Evolutionary conservation across 352 stramenopile species (phyloP), one percentile per base, ranked within the genome.

Genomic region (Globisporangium yorkense): DNA sequence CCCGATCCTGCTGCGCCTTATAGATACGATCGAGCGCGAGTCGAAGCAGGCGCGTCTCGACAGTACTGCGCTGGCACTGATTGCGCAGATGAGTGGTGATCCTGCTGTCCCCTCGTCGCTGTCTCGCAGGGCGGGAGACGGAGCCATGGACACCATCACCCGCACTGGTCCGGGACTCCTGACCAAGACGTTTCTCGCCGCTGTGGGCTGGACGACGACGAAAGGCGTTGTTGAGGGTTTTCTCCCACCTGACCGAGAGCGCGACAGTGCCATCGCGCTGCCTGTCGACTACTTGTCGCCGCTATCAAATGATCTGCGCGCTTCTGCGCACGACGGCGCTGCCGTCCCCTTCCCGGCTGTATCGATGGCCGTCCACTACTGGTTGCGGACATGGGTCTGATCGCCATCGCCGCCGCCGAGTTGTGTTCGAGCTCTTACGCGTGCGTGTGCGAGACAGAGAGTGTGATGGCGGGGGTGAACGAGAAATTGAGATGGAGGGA

Each of bases 161-260:
- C 65, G 63, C 41, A 87, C 77, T 0, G 77, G 77, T 0, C 77
- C 77, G 6, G 77, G 77, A 9, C 54, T 85, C 16, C 61, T 87
- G 48, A 87, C 77, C 29, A 64, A 72, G 47, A 74, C 60, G n/a
- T 77, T 79, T 59, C 77, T 82, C 66, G 54, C 72, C 1, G 70
- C 71, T 13, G 59, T 82, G 15, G 72, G 71, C 16, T 82, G 70
- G 71, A 51, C 35, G 40, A 18, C 40, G 51, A 18, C 27, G 2
- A 54, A 18, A n/a, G 3, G 16, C 2, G 20, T 13, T 20, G 31
- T 33, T 8, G 51, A 56, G 10, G 70, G 66, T 2, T 74, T 87
- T 46, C 49, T 83, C 12, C 20, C 49, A 5, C n/a, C 51, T 29
- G 44, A 18, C 16, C 35, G 59, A 5, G 56, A 75, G 4, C 49